Evolutionary conservation across 2,329 filamentous ascomycete species (phyloP).

Genomic region (Elsinoe arachidis): DNA sequence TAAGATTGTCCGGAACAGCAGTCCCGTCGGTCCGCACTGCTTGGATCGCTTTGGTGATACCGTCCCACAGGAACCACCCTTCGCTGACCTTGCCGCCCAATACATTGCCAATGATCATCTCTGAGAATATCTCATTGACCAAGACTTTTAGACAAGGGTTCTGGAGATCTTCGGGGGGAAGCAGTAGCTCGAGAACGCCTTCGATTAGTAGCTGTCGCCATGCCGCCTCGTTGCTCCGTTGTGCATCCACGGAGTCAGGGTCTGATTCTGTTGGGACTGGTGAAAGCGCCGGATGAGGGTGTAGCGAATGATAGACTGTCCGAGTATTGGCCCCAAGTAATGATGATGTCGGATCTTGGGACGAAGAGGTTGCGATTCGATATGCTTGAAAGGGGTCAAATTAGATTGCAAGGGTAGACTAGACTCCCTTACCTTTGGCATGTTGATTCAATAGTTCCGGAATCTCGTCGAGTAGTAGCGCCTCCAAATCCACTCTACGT

Average conservation of each 20-base stretch:
- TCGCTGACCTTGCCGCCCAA: constrained; percentile 74
- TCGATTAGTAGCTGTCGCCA: constrained; percentile 87
- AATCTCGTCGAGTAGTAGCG: constrained; percentile 76
- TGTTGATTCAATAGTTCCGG: constrained; percentile 74
- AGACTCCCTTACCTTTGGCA: constrained; percentile 55
- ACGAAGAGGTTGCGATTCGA: constrained; percentile 47
- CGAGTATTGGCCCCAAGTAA: constrained; percentile 55
- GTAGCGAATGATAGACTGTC: constrained; percentile 73
- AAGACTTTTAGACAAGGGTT: constrained; percentile 78
- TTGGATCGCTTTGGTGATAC: constrained; percentile 61
- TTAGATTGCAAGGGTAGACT: neutral
- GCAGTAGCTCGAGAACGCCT: constrained; percentile 68
- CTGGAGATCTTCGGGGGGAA: constrained; percentile 86
- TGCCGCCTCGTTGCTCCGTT: constrained; percentile 66
- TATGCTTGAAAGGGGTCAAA: constrained; percentile 50
- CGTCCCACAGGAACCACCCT: constrained; percentile 82
- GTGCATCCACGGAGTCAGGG: constrained; percentile 32
- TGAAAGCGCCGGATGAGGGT: constrained; percentile 69
- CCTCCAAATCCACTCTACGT: constrained; percentile 72
- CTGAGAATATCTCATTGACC: constrained; percentile 78
- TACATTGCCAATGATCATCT: constrained; percentile 78
- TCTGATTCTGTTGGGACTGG: constrained; percentile 58
- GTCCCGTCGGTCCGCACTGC: constrained; percentile 27
- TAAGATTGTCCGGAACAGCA: constrained; percentile 18
- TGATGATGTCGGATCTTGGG: constrained; percentile 47